Evolutionary conservation across 148 eudicot species (phyloP).

Genomic region (Rhododendron williamsianum): DNA sequence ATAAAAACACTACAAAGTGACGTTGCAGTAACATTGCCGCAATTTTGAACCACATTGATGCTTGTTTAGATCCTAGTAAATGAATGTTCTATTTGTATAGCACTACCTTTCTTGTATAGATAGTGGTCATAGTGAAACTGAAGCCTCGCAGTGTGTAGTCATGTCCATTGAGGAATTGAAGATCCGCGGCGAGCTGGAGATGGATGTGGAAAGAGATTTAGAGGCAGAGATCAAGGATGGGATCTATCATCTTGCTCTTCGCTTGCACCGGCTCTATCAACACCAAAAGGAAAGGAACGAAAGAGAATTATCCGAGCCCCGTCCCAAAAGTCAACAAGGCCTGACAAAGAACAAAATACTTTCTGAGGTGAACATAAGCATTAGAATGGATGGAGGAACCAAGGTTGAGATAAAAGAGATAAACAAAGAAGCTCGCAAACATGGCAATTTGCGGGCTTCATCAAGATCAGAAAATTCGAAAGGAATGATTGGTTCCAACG

Average conservation of each 20-base stretch:
- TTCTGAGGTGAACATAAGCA: slow-evolving; percentile 49
- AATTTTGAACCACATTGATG: neutral
- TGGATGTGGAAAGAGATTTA: slow-evolving; percentile 52
- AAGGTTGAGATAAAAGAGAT: slow-evolving; percentile 55
- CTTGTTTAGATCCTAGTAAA: neutral
- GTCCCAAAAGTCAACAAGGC: neutral
- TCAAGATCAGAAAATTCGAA: neutral
- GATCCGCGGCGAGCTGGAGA: slow-evolving; percentile 54
- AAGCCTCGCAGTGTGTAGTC: neutral
- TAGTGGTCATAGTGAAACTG: neutral
- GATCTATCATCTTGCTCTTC: slow-evolving; percentile 57
- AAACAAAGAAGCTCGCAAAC: slow-evolving; percentile 22
- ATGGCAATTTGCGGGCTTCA: neutral
- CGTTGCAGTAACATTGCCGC: neutral
- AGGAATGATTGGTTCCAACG: neutral
- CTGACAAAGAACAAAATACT: slow-evolving; percentile 8
- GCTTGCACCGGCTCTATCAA: slow-evolving; percentile 51
- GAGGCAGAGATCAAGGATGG: slow-evolving; percentile 74
- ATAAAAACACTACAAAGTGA: neutral
- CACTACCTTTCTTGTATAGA: neutral
- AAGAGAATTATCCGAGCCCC: neutral
- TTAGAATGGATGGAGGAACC: slow-evolving; percentile 55
- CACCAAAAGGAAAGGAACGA: slow-evolving; percentile 34
- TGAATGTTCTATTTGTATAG: neutral
- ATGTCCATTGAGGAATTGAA: slow-evolving; percentile 46